Conservation (phyloP, 2,329 filamentous ascomycete species). For the Phyllosticta citribraziliensis region DNA sequence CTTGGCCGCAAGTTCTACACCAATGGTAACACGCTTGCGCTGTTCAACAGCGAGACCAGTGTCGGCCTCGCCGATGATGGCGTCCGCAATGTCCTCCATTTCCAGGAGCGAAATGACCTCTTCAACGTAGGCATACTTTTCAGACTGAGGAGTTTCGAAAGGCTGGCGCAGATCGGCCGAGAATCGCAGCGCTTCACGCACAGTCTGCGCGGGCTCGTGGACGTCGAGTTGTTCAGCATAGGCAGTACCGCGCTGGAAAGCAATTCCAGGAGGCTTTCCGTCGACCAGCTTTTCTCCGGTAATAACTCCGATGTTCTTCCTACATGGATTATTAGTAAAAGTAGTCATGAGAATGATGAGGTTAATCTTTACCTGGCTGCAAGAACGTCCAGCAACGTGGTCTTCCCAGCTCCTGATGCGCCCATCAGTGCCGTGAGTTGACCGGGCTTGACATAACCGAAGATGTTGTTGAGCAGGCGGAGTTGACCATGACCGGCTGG, state of each 20-base stretch:
- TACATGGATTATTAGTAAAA: not conserved
- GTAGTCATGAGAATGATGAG: too few relatives aligned
- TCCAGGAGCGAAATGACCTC: constrained; percentile 56
- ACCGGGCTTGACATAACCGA: constrained; percentile 71
- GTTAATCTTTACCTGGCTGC: constrained; percentile 31
- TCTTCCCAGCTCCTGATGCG: constrained; percentile 71
- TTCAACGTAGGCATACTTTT: constrained; percentile 58
- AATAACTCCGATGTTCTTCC: constrained; percentile 57
- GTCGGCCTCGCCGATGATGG: constrained; percentile 53
- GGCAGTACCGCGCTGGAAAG: constrained; percentile 54
- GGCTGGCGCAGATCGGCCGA: constrained; percentile 55
- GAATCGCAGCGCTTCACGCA: constrained; percentile 58
- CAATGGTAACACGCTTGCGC: constrained; percentile 56
- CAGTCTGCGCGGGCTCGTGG: constrained; percentile 52
- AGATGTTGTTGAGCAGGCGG: constrained; percentile 61
- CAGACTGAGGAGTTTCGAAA: constrained; percentile 44
- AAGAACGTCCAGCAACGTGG: constrained; percentile 71
- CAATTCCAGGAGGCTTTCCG: constrained; percentile 45
- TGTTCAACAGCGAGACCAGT: constrained; percentile 56
- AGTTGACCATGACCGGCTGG: constrained; percentile 59
- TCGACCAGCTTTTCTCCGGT: constrained; percentile 54
- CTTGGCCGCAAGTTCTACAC: constrained; percentile 52
- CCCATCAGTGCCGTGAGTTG: constrained; percentile 74
- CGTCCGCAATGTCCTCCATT: constrained; percentile 56
- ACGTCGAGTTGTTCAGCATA: constrained; percentile 59